Base-by-base conservation (phyloP, 495 filamentous ascomycete species). In the Aspergillus panamensis region DNA sequence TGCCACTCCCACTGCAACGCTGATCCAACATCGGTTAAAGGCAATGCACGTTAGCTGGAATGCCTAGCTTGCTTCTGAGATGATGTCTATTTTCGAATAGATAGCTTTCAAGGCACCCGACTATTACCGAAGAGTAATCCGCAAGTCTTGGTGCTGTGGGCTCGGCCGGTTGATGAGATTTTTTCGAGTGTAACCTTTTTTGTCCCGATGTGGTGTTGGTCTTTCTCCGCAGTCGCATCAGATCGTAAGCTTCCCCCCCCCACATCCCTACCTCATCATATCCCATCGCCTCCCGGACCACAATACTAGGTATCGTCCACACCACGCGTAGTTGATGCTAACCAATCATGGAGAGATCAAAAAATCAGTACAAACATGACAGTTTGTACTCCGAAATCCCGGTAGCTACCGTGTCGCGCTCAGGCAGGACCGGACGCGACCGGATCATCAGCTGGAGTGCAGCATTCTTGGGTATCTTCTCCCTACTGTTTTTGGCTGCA, bases 401-500 rank as follows among this genome's bases (percentile, higher is more conserved):
- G 14, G 35, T 31, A 29, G 19, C 57, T 29, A 29, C 53, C 12
- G 40, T 20, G 19, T 48, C 60, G 2, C 48, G 21, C 48, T 45
- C 55, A 20, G 52, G 56, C 21, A 37, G 53, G 17, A 12, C 66
- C 30, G 57, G 56, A 56, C 63, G 61, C 59, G 54, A 59, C 57
- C 66, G 63, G 10, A n/a, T 51, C 14, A 10, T 66, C 42, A 7
- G 29, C 21, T 56, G 59, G 13, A 48, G 59, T 39, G 48, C 57
- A 21, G 57, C 59, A 25, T 62, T 63, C 30, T 33, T 65, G 20
- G 57, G 62, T 16, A 58, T 61, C 16, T 25, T 70, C n/a, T 63
- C 60, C 25, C 66, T 68, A 19, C 42, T 71, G 39, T 33, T 65
- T 35, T 54, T 62, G 44, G 31, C 55, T 31, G 29, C 72, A 20